These are phyloP conservation scores for Verticillium tricorpus DNA, from an alignment of 2,329 filamentous ascomycete genomes.

Conservation along the genomic window DNA sequence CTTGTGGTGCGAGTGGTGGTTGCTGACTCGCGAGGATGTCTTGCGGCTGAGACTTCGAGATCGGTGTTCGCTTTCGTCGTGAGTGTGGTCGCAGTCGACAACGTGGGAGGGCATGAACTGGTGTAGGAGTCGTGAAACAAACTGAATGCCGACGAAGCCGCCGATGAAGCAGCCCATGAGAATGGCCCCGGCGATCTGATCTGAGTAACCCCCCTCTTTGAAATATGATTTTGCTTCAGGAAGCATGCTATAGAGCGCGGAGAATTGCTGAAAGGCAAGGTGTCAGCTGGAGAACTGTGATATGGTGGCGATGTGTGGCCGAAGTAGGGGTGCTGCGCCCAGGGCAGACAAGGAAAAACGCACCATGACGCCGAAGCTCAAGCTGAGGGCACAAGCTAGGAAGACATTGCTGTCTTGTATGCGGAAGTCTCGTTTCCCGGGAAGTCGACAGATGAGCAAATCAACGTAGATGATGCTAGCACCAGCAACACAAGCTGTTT, in stretches of 20 bases:
- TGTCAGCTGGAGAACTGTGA: neutral
- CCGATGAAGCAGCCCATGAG: constrained; percentile 66
- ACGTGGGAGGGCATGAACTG: constrained; percentile 72
- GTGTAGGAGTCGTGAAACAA: constrained; percentile 68
- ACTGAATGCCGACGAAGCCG: constrained; percentile 72
- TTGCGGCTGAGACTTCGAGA: constrained; percentile 12
- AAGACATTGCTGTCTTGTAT: constrained; percentile 89
- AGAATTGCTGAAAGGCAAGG: constrained; percentile 65
- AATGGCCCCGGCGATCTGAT: constrained; percentile 62
- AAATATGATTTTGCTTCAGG: constrained; percentile 81
- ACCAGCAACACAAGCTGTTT: constrained; percentile 62
- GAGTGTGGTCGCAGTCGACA: constrained; percentile 74
- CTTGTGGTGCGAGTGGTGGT: constrained; percentile 14
- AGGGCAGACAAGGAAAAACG: constrained; percentile 20
- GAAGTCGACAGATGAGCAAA: constrained; percentile 66
- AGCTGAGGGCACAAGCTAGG: constrained; percentile 78
- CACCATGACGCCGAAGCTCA: constrained; percentile 97
- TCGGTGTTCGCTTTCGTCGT: constrained; percentile 47
- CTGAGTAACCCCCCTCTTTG: constrained; percentile 59
- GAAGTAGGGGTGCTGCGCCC: neutral
- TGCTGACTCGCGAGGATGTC: neutral
- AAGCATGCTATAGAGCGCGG: constrained; percentile 87
- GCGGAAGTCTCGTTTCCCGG: constrained; percentile 70
- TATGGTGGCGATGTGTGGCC: neutral
- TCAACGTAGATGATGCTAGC: constrained; percentile 87